phyloP scores from a whole-genome alignment of 2,329 filamentous ascomycete species.

The Whalleya microplaca region DNA sequence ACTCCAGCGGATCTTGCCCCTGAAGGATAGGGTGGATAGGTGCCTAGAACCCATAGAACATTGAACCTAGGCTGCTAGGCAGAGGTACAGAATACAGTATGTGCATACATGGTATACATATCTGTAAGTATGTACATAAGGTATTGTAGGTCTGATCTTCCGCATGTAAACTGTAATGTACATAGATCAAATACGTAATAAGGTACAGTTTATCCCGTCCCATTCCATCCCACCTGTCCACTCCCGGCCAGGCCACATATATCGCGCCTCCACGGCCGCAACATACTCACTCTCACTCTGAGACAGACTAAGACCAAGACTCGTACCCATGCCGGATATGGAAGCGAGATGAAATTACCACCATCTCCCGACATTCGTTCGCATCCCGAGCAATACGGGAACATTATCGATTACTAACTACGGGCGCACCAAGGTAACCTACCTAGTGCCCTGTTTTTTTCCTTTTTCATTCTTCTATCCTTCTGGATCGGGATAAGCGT shows the following conservation, averaged over 20 bases:
- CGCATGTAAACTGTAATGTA: too few species aligned
- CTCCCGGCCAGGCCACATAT: too few species aligned
- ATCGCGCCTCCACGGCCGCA: background rate
- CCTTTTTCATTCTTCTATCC: conserved; percentile 18
- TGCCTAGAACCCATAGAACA: too few species aligned
- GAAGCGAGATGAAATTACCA: conserved; percentile 29
- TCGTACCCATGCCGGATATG: conserved; percentile 10
- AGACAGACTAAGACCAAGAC: background rate
- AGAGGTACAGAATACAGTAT: too few species aligned
- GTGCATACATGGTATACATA: too few species aligned
- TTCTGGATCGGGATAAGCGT: conserved; percentile 34
- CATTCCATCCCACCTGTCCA: too few species aligned
- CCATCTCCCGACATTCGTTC: conserved; percentile 9
- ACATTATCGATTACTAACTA: background rate
- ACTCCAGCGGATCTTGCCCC: background rate
- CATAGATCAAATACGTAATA: too few species aligned
- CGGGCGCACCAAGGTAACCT: background rate
- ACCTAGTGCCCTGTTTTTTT: conserved; percentile 6
- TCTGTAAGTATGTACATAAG: too few species aligned
- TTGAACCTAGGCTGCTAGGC: too few species aligned
- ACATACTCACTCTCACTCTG: conserved; percentile 3
- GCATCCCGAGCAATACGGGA: too few species aligned
- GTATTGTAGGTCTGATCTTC: too few species aligned
- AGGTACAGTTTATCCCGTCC: too few species aligned
- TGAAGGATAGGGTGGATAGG: background rate